phyloP scores from a whole-genome alignment of 129 eudicot genomes.

The Scalesia atractyloides region DNA sequence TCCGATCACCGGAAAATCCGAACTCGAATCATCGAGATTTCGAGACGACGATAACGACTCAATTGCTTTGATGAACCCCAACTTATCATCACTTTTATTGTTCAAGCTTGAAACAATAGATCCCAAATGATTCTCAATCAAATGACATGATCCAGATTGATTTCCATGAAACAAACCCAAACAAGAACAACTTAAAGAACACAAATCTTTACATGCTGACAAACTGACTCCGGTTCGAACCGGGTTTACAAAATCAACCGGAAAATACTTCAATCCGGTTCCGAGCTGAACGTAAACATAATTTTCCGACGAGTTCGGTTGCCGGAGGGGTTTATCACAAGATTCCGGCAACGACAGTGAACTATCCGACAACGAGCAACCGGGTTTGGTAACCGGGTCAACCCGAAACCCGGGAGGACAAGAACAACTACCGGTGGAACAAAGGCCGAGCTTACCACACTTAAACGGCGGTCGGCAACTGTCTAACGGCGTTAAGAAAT shows the following conservation, averaged over 20 bases:
- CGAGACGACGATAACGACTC: conserved; percentile 20
- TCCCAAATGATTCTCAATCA: conserved; percentile 51
- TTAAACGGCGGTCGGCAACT: conserved; percentile 48
- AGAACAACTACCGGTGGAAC: conserved; percentile 47
- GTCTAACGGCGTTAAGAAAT: conserved; percentile 51
- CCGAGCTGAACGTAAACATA: conserved; percentile 46
- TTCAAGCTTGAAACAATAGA: conserved; percentile 40
- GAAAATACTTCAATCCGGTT: conserved; percentile 51
- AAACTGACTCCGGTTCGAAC: conserved; percentile 32
- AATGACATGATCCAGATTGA: conserved; percentile 65
- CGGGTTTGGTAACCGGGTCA: conserved; percentile 22
- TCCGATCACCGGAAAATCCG: conserved; percentile 48
- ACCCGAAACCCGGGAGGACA: conserved; percentile 59
- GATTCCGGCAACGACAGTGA: conserved; percentile 48
- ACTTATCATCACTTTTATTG: conserved; percentile 20
- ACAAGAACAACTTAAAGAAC: conserved; percentile 65
- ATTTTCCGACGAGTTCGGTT: conserved; percentile 36
- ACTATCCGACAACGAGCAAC: conserved; percentile 48
- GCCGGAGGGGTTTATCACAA: conserved; percentile 32
- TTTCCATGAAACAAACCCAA: conserved; percentile 63
- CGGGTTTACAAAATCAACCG: conserved; percentile 48
- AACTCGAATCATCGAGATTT: not conserved
- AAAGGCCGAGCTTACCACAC: conserved; percentile 64
- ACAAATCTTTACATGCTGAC: conserved; percentile 59
- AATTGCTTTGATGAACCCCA: conserved; percentile 57